Base-by-base conservation (phyloP, 2,329 filamentous ascomycete genomes). In the Camptophora hylomeconis region DNA sequence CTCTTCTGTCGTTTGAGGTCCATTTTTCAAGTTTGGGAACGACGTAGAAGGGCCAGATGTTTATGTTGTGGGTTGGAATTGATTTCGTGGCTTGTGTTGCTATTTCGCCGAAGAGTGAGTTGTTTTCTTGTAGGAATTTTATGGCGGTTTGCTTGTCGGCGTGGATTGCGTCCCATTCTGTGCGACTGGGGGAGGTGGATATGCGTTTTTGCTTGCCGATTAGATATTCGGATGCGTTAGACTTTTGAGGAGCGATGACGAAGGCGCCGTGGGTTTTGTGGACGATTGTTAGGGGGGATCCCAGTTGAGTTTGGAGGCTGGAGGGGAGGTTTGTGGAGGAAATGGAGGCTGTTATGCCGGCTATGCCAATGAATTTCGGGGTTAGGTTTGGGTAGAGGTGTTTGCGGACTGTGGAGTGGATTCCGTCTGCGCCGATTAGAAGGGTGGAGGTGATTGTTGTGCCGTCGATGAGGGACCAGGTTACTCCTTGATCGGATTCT, bases 361-460 rank as follows among this genome's bases (percentile, higher is more conserved):
- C 20, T 12, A 33, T 40, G 17, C 41, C 41, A 24, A 31, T 40
- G 30, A 37, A 44, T 3, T 26, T 32, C 10, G 41, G 39, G 3
- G 30, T 23, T 3, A 30, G 30, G 9, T 13, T 17, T 8, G 38
- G 35, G 10, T 32, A 24, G 14, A 44, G 17, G 19, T 32, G 17
- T 4, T 24, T 30, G 5, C 41, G 32, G 8, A 40, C 36, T 17
- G 34, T 7, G 5, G 40, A 42, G 32, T 49, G 42, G 23, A 48
- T 47, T 4, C 46, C 46, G 30, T 49, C 45, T 9, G 39, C 38
- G 5, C 45, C 46, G 20, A 48, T 33, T 20, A 48, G 28, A 9
- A 46, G 32, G 26, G 45, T 39, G 5, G 45, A 38, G 18, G 40
- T 30, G 7, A 36, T 28, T 8, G 19, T 29, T 6, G 33, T 41